Base-by-base conservation (phyloP, 495 filamentous ascomycete genomes). In the Tetracladium marchalianum region DNA sequence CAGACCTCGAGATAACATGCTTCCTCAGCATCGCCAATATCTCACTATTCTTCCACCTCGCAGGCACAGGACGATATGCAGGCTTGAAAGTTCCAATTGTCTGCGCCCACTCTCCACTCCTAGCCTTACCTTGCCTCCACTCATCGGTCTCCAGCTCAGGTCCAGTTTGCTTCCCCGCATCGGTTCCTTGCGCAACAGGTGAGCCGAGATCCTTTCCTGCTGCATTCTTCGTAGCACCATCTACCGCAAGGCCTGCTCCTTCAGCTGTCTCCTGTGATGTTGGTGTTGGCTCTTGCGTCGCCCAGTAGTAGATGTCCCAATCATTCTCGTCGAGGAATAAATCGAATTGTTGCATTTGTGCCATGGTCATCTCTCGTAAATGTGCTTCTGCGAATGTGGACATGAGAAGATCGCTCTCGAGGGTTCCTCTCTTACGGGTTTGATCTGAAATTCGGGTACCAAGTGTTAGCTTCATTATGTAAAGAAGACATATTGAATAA, bases 221-320 rank as follows among this genome's bases (percentile, higher is more conserved):
- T n/a, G 49, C 43, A 24, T 34, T 35, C 24, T 41, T 27, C 7
- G 44, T 49, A 6, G 49, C 49, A 15, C 32, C 50, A 24, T 55
- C 17, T 15, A 42, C 4, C 13, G 15, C 33, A 18, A 31, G 8
- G 7, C 27, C 41, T 33, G 49, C 48, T 15, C 55, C 52, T 19
- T 63, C 48, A n/a, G 52, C 44, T 13, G 54, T 51, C 46, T 63
- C 68, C 39, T 58, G 55, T 12, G 65, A 63, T 35, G 58, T 52
- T 0, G 64, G 55, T 35, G 62, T 49, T 5, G 85, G 76, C 52
- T 85, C 79, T 62, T 98, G 93, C n/a, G 93, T 98, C 0, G 88
- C 87, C 92, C 92, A 98, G 75, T 98, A 98, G 71, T 98, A 98
- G 49, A 98, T 97, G 62, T 98, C 92, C 92, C 92, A 98, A 65